phyloP scores from a whole-genome alignment of 2,329 filamentous ascomycete species.

The Phoma herbarum region DNA sequence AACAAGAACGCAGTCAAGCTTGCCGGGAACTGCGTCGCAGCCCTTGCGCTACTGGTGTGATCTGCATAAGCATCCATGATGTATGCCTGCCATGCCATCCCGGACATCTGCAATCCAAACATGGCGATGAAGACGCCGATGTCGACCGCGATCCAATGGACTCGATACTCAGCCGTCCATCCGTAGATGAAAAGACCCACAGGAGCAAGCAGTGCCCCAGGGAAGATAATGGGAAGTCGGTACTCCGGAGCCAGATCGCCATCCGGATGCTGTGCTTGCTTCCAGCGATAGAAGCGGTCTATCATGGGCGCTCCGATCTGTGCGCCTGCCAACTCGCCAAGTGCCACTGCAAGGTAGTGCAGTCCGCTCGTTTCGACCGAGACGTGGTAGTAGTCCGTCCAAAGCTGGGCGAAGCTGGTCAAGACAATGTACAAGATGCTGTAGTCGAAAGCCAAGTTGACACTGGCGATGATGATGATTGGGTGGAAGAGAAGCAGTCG shows the following conservation, averaged over 20 bases:
- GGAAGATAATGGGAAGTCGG: slow-evolving; percentile 35
- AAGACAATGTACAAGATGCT: slow-evolving; percentile 49
- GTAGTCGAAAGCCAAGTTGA: slow-evolving; percentile 44
- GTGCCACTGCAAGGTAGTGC: slow-evolving; percentile 42
- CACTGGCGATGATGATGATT: slow-evolving; percentile 57
- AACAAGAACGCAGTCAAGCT: slow-evolving; percentile 41
- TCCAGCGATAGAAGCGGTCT: slow-evolving; percentile 23
- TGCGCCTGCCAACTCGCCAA: slow-evolving; percentile 62
- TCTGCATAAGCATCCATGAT: slow-evolving; percentile 66
- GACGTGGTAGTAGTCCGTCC: slow-evolving; percentile 31
- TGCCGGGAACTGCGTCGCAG: slow-evolving; percentile 31
- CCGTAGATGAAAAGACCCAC: slow-evolving; percentile 38
- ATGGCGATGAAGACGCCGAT: slow-evolving; percentile 59
- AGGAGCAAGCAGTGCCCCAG: slow-evolving; percentile 32
- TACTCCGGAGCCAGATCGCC: slow-evolving; percentile 51
- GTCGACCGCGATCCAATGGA: slow-evolving; percentile 54
- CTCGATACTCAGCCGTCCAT: slow-evolving; percentile 34
- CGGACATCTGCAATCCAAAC: slow-evolving; percentile 39
- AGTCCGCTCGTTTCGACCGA: slow-evolving; percentile 34
- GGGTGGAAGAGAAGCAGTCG: slow-evolving; percentile 65
- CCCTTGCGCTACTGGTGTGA: slow-evolving; percentile 39
- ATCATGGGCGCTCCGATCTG: slow-evolving; percentile 13
- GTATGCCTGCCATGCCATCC: slow-evolving; percentile 64
- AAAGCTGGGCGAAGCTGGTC: slow-evolving; percentile 40
- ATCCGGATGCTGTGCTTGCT: slow-evolving; percentile 54